Conservation (phyloP, 73 alveolate species). For the Symbiodinium pilosum region DNA sequence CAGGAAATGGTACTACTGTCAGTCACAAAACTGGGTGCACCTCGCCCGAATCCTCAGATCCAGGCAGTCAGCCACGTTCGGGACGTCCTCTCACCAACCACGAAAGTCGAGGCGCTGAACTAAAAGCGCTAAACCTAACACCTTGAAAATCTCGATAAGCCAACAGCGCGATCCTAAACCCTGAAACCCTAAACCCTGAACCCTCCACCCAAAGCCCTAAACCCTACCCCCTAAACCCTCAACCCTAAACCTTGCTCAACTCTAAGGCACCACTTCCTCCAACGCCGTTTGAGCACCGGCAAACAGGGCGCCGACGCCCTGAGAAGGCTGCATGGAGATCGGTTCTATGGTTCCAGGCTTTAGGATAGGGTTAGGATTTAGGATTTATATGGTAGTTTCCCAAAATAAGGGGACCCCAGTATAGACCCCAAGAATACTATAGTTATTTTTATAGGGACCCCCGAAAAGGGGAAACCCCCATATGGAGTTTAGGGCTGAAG, state of each 20-base stretch:
- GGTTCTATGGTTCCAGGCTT: too few relatives aligned
- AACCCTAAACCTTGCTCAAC: background rate
- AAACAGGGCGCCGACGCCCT: slow-evolving; percentile 12
- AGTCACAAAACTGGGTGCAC: background rate
- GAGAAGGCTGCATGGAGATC: too few relatives aligned
- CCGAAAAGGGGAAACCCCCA: background rate
- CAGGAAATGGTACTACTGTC: too few relatives aligned
- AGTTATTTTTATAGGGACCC: too few relatives aligned
- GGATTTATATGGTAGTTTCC: too few relatives aligned
- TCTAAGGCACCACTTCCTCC: background rate
- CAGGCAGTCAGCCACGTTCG: too few relatives aligned
- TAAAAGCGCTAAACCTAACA: background rate
- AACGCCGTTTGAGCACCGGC: background rate
- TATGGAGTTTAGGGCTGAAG: background rate
- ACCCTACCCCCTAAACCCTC: too few relatives aligned
- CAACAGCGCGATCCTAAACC: background rate
- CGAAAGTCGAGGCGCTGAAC: background rate
- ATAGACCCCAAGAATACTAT: too few relatives aligned
- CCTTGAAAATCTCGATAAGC: background rate
- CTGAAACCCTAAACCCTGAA: background rate
- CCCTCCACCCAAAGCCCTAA: background rate
- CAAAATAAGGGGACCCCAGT: too few relatives aligned
- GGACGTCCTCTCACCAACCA: background rate
- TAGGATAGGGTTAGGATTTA: too few relatives aligned
- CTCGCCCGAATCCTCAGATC: background rate